Evolutionary conservation across 805 yeast species (phyloP).

Genomic region (Cyberlindnera maritima): DNA sequence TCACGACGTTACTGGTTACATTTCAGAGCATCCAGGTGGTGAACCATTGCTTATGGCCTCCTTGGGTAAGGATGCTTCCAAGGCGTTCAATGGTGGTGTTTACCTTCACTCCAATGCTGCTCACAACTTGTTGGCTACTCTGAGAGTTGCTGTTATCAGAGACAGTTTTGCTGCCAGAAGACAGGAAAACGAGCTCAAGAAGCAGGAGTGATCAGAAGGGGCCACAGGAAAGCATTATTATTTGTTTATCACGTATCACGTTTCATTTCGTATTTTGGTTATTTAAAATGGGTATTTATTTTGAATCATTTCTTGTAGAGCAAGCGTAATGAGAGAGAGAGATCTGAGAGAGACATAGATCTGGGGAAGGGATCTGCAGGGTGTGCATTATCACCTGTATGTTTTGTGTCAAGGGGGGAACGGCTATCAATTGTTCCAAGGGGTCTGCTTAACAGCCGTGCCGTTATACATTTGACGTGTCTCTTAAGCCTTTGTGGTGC

Average conservation of each 20-base stretch:
- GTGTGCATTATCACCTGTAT: too few species aligned
- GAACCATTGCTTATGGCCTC: constrained; percentile 67
- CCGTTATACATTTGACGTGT: too few species aligned
- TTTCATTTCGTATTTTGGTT: constrained; percentile 1
- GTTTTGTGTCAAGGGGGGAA: too few species aligned
- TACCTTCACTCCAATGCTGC: constrained; percentile 87
- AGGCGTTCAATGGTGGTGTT: constrained; percentile 84
- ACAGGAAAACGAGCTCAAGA: constrained; percentile 22
- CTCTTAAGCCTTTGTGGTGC: too few species aligned
- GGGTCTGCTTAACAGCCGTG: too few species aligned
- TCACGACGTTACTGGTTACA: constrained; percentile 67
- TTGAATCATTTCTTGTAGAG: background rate
- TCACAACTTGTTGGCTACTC: constrained; percentile 76
- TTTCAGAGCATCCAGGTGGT: constrained; percentile 85
- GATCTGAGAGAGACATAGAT: too few species aligned
- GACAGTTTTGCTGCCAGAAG: constrained; percentile 50
- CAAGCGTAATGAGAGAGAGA: too few species aligned
- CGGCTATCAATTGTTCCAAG: too few species aligned
- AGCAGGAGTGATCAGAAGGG: constrained; percentile 17
- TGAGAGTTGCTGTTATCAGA: constrained; percentile 79
- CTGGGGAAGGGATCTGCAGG: too few species aligned
- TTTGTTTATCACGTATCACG: too few species aligned
- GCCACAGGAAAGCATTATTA: too few species aligned
- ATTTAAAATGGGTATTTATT: constrained; percentile 5
- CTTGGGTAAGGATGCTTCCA: constrained; percentile 80